Base-by-base conservation (phyloP, 257 asterid species). In the Solanum rostratum region DNA sequence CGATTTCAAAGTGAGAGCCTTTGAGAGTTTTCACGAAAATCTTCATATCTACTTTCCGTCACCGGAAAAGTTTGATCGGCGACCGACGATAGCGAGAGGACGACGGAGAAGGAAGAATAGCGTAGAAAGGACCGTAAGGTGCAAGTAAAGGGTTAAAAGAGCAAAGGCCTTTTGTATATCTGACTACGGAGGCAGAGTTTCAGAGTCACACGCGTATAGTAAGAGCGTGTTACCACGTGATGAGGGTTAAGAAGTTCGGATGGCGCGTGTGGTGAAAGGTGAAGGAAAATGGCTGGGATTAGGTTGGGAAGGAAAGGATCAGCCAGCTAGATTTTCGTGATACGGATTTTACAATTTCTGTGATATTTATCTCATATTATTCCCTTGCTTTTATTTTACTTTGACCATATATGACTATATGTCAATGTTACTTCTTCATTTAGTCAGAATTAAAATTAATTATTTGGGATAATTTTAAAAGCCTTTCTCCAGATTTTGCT, bases 11-110 rank as follows among this genome's bases (percentile, higher is more conserved):
- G 85, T 85, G 88, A 30, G 84, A 83, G 55, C 91, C 90, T 63
- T 89, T 87, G 65, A 89, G 88, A 57, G 91, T 89, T 86, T 89
- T 87, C 84, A 89, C 90, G 54, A 85, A 87, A 68, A 89, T 66
- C 88, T 89, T 89, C 91, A 89, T 89, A 45, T 81, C 73, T 83
- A 43, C 30, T 66, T 63, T 27, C 49, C 49, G 53, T 66, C 80
- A 39, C 66, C 66, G 49, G 80, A 0, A 80, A 82, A 24, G 2
- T 83, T 52, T 54, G 50, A 83, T 83, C 69, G 63, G 54, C n/a
- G 69, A 65, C 50, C 55, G 54, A 66, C 43, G 24, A 33, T 24
- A 19, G 49, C 49, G 74, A 1, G 73, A 62, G 33, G 69, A 62
- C 8, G 73, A 62, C 0, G 45, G 41, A 18, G 76, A 68, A 33